These are phyloP conservation scores for Lactifluus piperatus DNA, from an alignment of 768 basidiomycete species.

Conservation along the genomic window DNA sequence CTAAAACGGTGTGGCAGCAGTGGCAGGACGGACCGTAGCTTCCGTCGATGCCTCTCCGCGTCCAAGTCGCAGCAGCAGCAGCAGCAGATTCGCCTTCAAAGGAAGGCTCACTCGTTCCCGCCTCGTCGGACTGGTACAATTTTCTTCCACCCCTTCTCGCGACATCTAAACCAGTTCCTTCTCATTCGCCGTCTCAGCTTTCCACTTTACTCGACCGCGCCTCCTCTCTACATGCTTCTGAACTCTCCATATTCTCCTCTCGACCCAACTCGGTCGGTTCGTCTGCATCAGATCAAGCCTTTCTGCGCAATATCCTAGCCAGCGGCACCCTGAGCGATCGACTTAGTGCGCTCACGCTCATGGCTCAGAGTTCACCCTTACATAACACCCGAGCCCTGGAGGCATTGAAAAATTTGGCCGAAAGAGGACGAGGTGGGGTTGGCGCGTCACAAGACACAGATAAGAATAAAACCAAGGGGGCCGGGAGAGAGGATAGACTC, in stretches of 20 bases:
- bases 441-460: slow-evolving; percentile 2
- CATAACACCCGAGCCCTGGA: slow-evolving; percentile 81
- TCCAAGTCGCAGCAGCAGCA: neutral
- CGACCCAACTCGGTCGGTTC: slow-evolving; percentile 34
- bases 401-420: slow-evolving; percentile 64
- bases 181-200: slow-evolving; percentile 38
- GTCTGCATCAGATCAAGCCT: slow-evolving; percentile 3
- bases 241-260: slow-evolving; percentile 43
- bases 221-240: slow-evolving; percentile 36
- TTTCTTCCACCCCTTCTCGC: slow-evolving; percentile 30
- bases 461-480: slow-evolving; percentile 1
- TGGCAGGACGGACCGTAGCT: too few species aligned
- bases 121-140: slow-evolving; percentile 48
- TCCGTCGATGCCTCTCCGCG: neutral
- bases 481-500: slow-evolving; percentile 81
- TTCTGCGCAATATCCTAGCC: slow-evolving; percentile 7
- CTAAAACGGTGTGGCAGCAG: too few species aligned
- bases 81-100: slow-evolving; percentile 8
- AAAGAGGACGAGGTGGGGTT: slow-evolving; percentile 71
- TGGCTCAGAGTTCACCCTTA: slow-evolving; percentile 49
- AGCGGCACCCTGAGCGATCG: slow-evolving; percentile 32
- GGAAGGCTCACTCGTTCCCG: slow-evolving; percentile 26
- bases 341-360: slow-evolving; percentile 35
- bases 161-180: slow-evolving; percentile 23
- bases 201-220: slow-evolving; percentile 39